Evolutionary conservation across 495 filamentous ascomycete species (phyloP).

Genomic region (Durotheca rogersii): DNA sequence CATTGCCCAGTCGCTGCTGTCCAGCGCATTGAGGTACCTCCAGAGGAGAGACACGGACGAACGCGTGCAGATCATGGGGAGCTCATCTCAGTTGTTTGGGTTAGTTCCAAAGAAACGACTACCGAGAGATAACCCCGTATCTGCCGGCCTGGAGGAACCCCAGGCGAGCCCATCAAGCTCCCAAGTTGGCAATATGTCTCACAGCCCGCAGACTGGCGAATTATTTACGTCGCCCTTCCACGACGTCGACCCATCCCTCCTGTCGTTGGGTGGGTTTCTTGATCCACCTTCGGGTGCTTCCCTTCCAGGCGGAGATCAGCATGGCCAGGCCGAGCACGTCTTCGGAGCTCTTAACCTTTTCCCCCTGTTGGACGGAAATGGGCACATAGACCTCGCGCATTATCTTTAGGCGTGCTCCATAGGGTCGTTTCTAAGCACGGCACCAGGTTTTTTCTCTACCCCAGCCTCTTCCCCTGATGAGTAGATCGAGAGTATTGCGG

Average conservation of each 20-base stretch:
- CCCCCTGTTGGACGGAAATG: constrained; percentile 45
- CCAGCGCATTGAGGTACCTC: constrained; percentile 41
- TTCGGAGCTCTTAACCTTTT: constrained; percentile 47
- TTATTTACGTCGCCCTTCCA: constrained; percentile 20
- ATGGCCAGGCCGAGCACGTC: constrained; percentile 37
- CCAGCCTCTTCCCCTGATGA: no score
- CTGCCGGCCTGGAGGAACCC: neutral
- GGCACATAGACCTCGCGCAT: constrained; percentile 47
- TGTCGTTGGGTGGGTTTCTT: constrained; percentile 26
- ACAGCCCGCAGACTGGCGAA: constrained; percentile 1
- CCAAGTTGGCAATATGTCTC: neutral
- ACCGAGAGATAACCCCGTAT: neutral
- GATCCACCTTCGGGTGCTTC: constrained; percentile 10
- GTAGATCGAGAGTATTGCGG: no score
- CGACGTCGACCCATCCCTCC: constrained; percentile 30
- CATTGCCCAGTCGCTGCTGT: constrained; percentile 46
- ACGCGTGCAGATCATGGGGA: constrained; percentile 41
- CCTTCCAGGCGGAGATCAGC: constrained; percentile 24
- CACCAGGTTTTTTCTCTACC: no score
- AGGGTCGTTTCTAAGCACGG: no score
- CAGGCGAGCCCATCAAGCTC: neutral
- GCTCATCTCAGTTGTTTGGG: constrained; percentile 47
- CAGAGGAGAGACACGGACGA: constrained; percentile 43
- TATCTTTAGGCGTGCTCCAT: constrained; percentile 31
- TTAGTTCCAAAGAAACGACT: constrained; percentile 35